Conservation (phyloP, 2,329 filamentous ascomycete species). For the Ascochyta rabiei region DNA sequence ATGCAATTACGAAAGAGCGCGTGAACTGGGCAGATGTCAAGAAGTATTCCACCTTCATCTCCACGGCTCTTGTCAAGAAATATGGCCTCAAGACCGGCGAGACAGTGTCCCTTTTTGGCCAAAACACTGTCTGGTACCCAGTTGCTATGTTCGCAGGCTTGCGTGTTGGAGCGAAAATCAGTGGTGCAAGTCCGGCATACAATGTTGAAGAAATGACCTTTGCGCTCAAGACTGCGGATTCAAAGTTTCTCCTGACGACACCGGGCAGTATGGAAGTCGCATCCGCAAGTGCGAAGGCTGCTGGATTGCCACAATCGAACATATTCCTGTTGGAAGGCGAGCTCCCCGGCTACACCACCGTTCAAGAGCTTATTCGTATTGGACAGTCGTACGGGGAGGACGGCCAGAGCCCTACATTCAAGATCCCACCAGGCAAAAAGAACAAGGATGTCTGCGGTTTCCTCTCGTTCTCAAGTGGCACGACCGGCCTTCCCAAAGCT, state of each 20-base stretch:
- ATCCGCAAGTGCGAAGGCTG: conserved; percentile 59
- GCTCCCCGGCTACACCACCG: conserved; percentile 56
- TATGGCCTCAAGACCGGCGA: conserved; percentile 62
- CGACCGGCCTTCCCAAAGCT: conserved; percentile 48
- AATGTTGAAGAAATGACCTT: conserved; percentile 72
- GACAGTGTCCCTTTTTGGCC: conserved; percentile 65
- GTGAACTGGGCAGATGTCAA: conserved; percentile 66
- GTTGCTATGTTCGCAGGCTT: conserved; percentile 65
- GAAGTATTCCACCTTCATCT: conserved; percentile 62
- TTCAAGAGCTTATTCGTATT: conserved; percentile 54
- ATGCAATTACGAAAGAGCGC: conserved; percentile 64
- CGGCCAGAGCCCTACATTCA: conserved; percentile 56
- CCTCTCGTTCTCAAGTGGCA: conserved; percentile 47
- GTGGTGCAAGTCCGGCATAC: conserved; percentile 69
- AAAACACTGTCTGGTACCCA: conserved; percentile 72
- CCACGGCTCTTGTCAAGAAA: conserved; percentile 63
- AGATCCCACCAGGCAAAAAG: conserved; percentile 58
- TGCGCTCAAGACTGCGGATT: conserved; percentile 63
- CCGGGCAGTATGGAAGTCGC: conserved; percentile 62
- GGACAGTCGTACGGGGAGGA: conserved; percentile 51
- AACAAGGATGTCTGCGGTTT: conserved; percentile 64
- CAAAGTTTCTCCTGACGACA: conserved; percentile 65
- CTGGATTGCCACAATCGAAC: conserved; percentile 58
- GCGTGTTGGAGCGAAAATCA: conserved; percentile 62
- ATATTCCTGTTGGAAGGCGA: conserved; percentile 64